Evolutionary conservation across 208 protist species (phyloP), one percentile per base, ranked within the genome.

Genomic region (Porcisia hertigi): DNA sequence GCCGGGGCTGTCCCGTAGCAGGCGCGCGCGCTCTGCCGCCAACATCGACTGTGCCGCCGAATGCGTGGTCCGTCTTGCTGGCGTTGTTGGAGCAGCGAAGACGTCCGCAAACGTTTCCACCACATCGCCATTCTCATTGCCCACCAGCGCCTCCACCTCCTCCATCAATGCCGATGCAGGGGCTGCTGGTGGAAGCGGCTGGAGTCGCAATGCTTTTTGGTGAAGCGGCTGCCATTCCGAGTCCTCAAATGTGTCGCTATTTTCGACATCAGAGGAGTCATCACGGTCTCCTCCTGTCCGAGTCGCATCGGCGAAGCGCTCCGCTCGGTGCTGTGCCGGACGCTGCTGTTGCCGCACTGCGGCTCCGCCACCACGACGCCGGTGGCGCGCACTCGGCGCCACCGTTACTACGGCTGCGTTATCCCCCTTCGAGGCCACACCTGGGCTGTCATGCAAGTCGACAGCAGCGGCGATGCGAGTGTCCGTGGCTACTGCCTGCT

Each of bases 1-100:
- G 52, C 54, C 39, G 2, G 53, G 20, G 45, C 54, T 65, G 71
- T 76, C 55, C 25, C 52, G 20, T 30, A 73, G 41, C 54, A 81
- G 62, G 7, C 23, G 12, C 25, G 77, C 77, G 7, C 77, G 77
- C 53, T 66, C 63, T 25, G 65, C 66, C 63, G 71, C 55, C 23
- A 81, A 25, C 6, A 58, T 57, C 30, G 77, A 49, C 71, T 72
- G 60, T 30, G 54, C 71, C 1, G 54, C 70, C 20, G 70, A 71
- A 45, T 30, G 47, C 36, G 18, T 25, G 18, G 36, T 20, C 5
- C 30, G 25, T 11, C 47, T 43, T 16, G 66, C 52, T 9, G 18
- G 20, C 69, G 53, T 72, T 43, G 53, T 30, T 25, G 69, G 11
- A 45, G 54, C 66, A 49, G 47, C 14, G 30, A 41, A 14, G 47